These are phyloP conservation scores for Pisolithus orientalis DNA, from an alignment of 768 basidiomycete species.

Conservation along the genomic window DNA sequence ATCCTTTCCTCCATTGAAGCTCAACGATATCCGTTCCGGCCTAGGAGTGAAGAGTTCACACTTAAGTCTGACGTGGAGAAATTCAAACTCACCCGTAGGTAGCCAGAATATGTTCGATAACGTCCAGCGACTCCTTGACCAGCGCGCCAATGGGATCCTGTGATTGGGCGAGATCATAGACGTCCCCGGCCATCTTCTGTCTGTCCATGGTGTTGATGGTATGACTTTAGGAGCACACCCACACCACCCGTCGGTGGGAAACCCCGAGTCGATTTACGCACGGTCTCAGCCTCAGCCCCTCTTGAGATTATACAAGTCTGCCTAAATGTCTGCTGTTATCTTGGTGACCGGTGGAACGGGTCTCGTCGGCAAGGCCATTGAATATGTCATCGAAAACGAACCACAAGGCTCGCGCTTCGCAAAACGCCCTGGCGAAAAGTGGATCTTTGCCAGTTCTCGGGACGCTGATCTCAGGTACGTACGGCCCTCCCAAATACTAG, in stretches of 20 bases:
- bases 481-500: neutral
- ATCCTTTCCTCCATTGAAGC: constrained; percentile 99
- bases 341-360: constrained; percentile 85
- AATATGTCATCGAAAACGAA: constrained; percentile 73
- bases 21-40: constrained; percentile 69
- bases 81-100: constrained; percentile 64
- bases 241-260: neutral
- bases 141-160: constrained; percentile 47
- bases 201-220: constrained; percentile 37
- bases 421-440: constrained; percentile 66
- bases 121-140: constrained; percentile 74
- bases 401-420: constrained; percentile 76
- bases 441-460: constrained; percentile 75
- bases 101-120: constrained; percentile 75
- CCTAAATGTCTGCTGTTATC: constrained; percentile 39
- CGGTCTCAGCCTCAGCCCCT: too few species aligned
- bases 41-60: constrained; percentile 32
- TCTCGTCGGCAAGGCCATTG: constrained; percentile 81
- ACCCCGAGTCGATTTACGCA: neutral
- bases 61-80: constrained; percentile 1
- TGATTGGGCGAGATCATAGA: constrained; percentile 56
- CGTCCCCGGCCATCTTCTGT: constrained; percentile 46
- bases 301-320: neutral
- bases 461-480: constrained; percentile 81
- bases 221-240: neutral